Percentiles rank a stretch among this genome's conserved stretches.
Conservation (phyloP, 2,329 filamentous ascomycete species). For the Epichloe sp. region DNA sequence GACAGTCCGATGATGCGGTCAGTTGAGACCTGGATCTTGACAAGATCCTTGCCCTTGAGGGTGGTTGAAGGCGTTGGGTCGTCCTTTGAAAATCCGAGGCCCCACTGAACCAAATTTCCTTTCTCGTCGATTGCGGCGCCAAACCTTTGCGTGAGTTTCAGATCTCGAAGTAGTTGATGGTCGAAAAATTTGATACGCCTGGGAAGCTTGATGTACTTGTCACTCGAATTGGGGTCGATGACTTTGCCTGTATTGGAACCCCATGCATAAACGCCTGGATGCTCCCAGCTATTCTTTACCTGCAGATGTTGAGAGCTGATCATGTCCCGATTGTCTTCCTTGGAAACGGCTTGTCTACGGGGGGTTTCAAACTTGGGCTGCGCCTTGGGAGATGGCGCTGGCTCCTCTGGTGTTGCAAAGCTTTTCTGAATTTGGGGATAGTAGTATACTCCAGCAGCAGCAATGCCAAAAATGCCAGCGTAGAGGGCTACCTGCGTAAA, state of each 20-base stretch:
- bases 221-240: constrained; percentile 71
- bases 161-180: constrained; percentile 67
- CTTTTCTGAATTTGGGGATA: constrained; percentile 22
- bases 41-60: constrained; percentile 67
- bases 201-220: constrained; percentile 66
- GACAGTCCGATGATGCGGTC: constrained; percentile 76
- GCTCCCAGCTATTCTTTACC: constrained; percentile 67
- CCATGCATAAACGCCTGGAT: constrained; percentile 88
- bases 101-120: constrained; percentile 89
- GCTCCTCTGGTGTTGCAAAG: constrained; percentile 8
- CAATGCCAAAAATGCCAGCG: constrained; percentile 24
- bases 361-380: constrained; percentile 57
- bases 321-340: constrained; percentile 60
- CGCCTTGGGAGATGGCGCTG: constrained; percentile 22
- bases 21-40: constrained; percentile 61
- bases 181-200: constrained; percentile 72
- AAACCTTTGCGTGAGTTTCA: constrained; percentile 72
- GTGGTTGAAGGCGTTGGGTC: constrained; percentile 54
- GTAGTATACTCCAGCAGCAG: constrained; percentile 25
- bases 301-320: constrained; percentile 81
- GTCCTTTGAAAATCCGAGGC: constrained; percentile 56
- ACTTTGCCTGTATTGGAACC: constrained; percentile 76
- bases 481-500: constrained; percentile 8
- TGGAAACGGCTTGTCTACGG: constrained; percentile 41
- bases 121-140: constrained; percentile 79